A percentile compares a stretch with the other conserved stretches of the same genome.
Conservation (phyloP, 768 basidiomycete species). For the Suillus subalutaceus region DNA sequence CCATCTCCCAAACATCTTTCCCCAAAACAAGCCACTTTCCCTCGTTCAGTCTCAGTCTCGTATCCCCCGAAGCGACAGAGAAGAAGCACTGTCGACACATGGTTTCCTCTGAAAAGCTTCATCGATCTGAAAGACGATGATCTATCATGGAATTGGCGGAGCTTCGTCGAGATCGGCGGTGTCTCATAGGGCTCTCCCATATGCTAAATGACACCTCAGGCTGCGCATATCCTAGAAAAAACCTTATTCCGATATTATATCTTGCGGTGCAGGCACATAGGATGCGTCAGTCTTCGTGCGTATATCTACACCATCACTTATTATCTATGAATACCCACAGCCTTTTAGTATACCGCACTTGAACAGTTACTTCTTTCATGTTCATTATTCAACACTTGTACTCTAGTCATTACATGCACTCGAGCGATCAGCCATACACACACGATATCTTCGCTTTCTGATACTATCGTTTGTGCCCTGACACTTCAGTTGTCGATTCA, state of each 20-base stretch:
- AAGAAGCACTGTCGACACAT: slow-evolving; percentile 48
- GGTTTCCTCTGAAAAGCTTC: slow-evolving; percentile 65
- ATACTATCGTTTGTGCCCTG: not conserved
- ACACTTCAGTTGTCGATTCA: not conserved
- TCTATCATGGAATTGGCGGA: slow-evolving; percentile 58
- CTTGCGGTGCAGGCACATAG: slow-evolving; percentile 11
- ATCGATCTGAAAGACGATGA: slow-evolving; percentile 62
- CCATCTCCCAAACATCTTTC: slow-evolving; percentile 17
- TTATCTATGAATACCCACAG: slow-evolving; percentile 15
- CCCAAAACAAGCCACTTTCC: slow-evolving; percentile 17
- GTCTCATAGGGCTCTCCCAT: slow-evolving; percentile 18
- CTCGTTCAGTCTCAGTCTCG: slow-evolving; percentile 15
- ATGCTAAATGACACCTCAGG: not conserved
- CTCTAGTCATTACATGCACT: not conserved
- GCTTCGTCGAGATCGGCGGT: slow-evolving; percentile 61
- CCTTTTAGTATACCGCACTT: slow-evolving; percentile 2
- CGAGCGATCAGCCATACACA: not conserved
- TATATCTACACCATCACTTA: slow-evolving; percentile 27
- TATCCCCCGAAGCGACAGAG: slow-evolving; percentile 31
- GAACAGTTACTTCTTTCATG: not conserved
- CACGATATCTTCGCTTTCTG: not conserved
- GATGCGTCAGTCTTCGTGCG: slow-evolving; percentile 17
- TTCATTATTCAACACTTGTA: slow-evolving; percentile 12
- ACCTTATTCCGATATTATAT: slow-evolving; percentile 19
- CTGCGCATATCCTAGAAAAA: slow-evolving; percentile 13